These are phyloP conservation scores for Yamadazyma aaseri DNA, from an alignment of 1,139 yeast species.

Conservation along the genomic window DNA sequence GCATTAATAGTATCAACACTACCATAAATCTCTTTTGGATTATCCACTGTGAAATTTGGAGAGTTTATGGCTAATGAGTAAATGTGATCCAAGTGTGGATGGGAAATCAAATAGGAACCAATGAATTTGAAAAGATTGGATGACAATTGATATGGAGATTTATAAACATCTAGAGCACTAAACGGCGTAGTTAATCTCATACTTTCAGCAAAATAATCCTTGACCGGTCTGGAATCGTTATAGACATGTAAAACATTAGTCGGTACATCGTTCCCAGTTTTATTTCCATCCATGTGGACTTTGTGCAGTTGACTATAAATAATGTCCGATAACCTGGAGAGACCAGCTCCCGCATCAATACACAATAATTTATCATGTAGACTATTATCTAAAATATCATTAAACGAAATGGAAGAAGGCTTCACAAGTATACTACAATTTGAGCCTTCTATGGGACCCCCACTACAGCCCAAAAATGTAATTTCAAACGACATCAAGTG, in stretches of 20 bases:
- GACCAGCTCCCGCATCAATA: slow-evolving; percentile 80
- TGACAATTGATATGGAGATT: slow-evolving; percentile 22
- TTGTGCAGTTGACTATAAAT: slow-evolving; percentile 28
- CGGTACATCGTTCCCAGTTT: slow-evolving; percentile 1
- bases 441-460: slow-evolving; percentile 72
- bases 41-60: slow-evolving; percentile 45
- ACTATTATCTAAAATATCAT: slow-evolving; percentile 27
- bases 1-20: slow-evolving; percentile 51
- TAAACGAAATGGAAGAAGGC: slow-evolving; percentile 44
- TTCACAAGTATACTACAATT: slow-evolving; percentile 69
- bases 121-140: slow-evolving; percentile 35
- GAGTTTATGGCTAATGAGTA: slow-evolving; percentile 69
- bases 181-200: slow-evolving; percentile 28
- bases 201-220: slow-evolving; percentile 16
- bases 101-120: slow-evolving; percentile 61
- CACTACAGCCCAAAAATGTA: slow-evolving; percentile 69
- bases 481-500: slow-evolving; percentile 35
- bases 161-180: slow-evolving; percentile 12
- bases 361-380: slow-evolving; percentile 46
- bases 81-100: slow-evolving; percentile 84
- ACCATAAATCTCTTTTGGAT: slow-evolving; percentile 51
- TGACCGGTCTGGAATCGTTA: slow-evolving; percentile 21
- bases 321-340: slow-evolving; percentile 55
- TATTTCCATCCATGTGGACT: not conserved
- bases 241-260: slow-evolving; percentile 21